These are phyloP conservation scores for Mycena albidolilacea DNA, from an alignment of 768 basidiomycete genomes.

Conservation along the genomic window DNA sequence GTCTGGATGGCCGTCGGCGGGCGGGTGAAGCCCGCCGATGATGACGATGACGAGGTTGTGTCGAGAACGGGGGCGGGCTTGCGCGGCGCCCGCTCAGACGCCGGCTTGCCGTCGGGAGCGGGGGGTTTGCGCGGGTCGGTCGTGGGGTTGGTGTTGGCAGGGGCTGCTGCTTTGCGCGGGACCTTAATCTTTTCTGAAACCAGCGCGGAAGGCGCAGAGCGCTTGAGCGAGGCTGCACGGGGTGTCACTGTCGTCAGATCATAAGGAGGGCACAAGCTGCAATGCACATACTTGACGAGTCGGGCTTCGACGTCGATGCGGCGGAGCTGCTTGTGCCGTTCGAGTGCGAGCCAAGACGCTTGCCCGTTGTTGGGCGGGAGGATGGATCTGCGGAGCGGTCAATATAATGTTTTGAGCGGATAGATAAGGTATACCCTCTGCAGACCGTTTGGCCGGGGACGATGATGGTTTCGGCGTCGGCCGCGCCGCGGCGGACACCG, in stretches of 20 bases:
- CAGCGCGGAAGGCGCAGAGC: conserved; percentile 26
- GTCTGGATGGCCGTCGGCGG: conserved; percentile 19
- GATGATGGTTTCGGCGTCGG: too few species aligned
- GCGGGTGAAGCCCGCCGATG: conserved; percentile 10
- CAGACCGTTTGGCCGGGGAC: not conserved
- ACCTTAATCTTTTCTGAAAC: conserved; percentile 13
- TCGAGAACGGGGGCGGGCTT: not conserved
- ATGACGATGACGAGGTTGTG: not conserved
- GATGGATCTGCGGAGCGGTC: not conserved
- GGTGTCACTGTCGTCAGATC: not conserved
- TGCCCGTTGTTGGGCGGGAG: not conserved
- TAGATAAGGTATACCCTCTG: not conserved
- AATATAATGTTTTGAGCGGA: not conserved
- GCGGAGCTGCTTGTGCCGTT: conserved; percentile 1
- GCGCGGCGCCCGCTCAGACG: too few species aligned
- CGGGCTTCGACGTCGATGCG: conserved; percentile 1
- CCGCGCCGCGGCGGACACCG: too few species aligned
- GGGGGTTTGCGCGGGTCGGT: too few species aligned
- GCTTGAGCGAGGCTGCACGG: conserved; percentile 18
- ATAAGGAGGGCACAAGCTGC: not conserved
- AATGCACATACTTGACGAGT: not conserved
- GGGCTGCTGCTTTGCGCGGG: conserved; percentile 2
- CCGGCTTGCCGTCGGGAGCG: too few species aligned
- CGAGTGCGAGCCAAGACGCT: conserved; percentile 28
- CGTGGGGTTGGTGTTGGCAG: too few species aligned